Evolutionary conservation across 768 basidiomycete genomes (phyloP), one percentile per base, ranked within the genome.

Genomic region (Pleurotus giganteus): DNA sequence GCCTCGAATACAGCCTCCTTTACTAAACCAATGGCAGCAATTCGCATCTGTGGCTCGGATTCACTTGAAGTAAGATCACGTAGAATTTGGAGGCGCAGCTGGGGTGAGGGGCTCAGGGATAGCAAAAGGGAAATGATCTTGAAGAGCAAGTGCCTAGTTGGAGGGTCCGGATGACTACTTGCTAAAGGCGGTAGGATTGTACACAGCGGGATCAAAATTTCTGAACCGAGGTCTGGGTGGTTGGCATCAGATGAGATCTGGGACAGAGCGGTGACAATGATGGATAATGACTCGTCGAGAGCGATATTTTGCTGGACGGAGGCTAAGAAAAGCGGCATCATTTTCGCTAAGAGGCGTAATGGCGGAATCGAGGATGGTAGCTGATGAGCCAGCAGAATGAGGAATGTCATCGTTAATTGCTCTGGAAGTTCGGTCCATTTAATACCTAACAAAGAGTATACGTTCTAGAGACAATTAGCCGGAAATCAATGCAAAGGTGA

Each of bases 1-100:
- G 75, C 80, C 46, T 85, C 79, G 9, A 91, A 65, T 1, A 85
- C 69, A 1, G 82, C 80, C 47, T 91, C 87, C 64, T 86, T 88
- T 1, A 89, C 75, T 2, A 91, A 71, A 0, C 85, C 84, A 0
- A 91, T 74, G 0, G 85, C 80, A 0, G 88, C 85, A 0, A 83
- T 80, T 7, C 84, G 77, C 77, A 91, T 87, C 61, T 87, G 85
- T 0, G 84, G 84, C 43, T 80, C 79, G 13, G 80, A 70, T 4
- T 67, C 66, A 54, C 82, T 74, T 2, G 62, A 60, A 15, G 80
- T 75, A 19, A 90, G 73, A 31, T 83, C 83, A 9, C 72, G 67
- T 2, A 91, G 72, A 7, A 85, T 67, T 37, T 81, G 76, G 13
- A 89, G 68, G 2, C 82, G 79, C 0, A 83, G 60, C 31, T 69